A percentile compares a stretch with the other conserved stretches of the same genome.
These are phyloP conservation scores for Cairneyella variabilis DNA, from an alignment of 495 filamentous ascomycete genomes.

Conservation along the genomic window DNA sequence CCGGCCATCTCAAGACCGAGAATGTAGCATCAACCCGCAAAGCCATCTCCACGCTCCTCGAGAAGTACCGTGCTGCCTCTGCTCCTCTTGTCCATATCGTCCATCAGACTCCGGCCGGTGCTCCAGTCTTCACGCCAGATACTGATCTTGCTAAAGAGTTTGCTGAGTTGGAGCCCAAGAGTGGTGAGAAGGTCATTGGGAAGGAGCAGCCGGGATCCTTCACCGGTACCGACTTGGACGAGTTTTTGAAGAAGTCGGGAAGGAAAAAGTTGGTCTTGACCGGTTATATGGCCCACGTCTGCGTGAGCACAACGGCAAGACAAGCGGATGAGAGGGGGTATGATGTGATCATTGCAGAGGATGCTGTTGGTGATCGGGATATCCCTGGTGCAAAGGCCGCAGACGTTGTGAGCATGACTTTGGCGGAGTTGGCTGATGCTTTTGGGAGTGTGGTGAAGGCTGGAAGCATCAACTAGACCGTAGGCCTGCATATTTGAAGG, in stretches of 20 bases:
- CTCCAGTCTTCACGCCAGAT: conserved; percentile 56
- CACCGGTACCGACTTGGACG: conserved; percentile 28
- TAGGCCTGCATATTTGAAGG: not conserved
- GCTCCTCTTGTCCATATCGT: conserved; percentile 55
- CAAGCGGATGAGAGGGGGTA: conserved; percentile 52
- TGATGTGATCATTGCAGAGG: conserved; percentile 51
- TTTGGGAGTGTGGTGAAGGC: conserved; percentile 42
- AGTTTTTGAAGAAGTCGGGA: conserved; percentile 21
- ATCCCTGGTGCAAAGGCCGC: conserved; percentile 33
- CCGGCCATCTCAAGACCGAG: conserved; percentile 45
- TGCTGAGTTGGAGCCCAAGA: conserved; percentile 41
- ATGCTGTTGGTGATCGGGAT: conserved; percentile 53
- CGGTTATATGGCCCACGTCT: conserved; percentile 53
- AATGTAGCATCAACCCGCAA: conserved; percentile 42
- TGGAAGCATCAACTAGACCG: conserved; percentile 27
- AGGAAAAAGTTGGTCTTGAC: conserved; percentile 28
- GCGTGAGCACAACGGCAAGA: conserved; percentile 55
- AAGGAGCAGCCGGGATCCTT: conserved; percentile 29
- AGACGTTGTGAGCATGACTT: conserved; percentile 33
- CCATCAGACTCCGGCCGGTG: conserved; percentile 50
- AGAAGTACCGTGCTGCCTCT: conserved; percentile 43
- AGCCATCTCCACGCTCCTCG: conserved; percentile 44
- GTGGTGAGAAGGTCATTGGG: conserved; percentile 38
- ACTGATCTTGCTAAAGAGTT: conserved; percentile 52
- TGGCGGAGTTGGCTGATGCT: conserved; percentile 45